Conservation (phyloP, 2,329 filamentous ascomycete genomes). For the Pseudogymnoascus sp. region DNA sequence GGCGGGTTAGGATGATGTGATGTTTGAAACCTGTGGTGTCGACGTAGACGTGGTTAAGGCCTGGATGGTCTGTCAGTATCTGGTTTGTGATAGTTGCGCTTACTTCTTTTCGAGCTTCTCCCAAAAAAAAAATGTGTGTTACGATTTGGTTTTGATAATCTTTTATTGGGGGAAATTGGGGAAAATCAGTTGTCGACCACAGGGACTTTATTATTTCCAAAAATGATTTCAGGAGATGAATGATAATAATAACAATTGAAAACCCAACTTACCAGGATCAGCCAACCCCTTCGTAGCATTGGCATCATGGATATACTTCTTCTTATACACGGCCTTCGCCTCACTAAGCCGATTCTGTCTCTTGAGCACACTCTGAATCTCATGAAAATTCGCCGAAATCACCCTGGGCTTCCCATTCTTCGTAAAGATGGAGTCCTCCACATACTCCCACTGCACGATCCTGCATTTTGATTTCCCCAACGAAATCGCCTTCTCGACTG, state of each 20-base stretch:
- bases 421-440: conserved; percentile 4
- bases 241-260: too few species aligned
- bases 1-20: conserved; percentile 50
- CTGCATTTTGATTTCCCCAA: not conserved
- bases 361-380: conserved; percentile 19
- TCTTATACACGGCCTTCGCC: conserved; percentile 32
- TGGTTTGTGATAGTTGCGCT: not conserved
- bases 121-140: too few species aligned
- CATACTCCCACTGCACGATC: conserved; percentile 4
- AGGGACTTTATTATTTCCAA: not conserved
- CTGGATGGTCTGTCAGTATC: conserved; percentile 31
- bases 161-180: too few species aligned
- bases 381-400: conserved; percentile 17
- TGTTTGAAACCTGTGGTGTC: conserved; percentile 57
- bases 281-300: conserved; percentile 35
- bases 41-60: conserved; percentile 53
- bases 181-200: not conserved
- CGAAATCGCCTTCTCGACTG: conserved; percentile 2
- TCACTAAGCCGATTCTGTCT: conserved; percentile 29
- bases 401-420: conserved; percentile 26
- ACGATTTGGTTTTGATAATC: too few species aligned
- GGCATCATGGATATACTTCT: conserved; percentile 28
- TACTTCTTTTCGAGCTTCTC: not conserved
- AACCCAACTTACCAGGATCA: conserved; percentile 42
- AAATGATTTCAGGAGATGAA: not conserved